These are phyloP conservation scores for Cryptococcus sp. DNA, from an alignment of 1,284 basidiomycete species.

Conservation along the genomic window DNA sequence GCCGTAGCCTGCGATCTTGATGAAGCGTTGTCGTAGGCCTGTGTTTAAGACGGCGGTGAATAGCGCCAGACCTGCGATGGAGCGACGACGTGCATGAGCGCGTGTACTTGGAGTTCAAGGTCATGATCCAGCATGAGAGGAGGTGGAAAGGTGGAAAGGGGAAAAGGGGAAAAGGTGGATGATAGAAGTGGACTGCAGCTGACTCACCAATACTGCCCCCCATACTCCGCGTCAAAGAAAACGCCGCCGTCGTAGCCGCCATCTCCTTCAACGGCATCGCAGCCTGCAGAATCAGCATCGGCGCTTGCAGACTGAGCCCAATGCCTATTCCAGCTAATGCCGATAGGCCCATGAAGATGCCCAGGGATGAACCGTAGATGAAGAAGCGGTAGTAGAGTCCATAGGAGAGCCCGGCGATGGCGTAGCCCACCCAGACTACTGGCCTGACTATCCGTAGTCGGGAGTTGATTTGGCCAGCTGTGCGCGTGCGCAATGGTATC, in stretches of 20 bases:
- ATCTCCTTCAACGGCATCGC: constrained; percentile 52
- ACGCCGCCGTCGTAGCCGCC: constrained; percentile 48
- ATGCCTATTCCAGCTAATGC: constrained; percentile 32
- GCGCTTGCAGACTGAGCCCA: constrained; percentile 36
- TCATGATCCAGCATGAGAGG: background rate
- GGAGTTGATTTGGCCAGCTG: constrained; percentile 40
- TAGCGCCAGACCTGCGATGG: constrained; percentile 31
- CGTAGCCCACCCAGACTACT: constrained; percentile 45
- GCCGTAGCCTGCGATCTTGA: constrained; percentile 37
- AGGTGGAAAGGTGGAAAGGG: background rate
- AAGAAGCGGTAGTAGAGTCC: constrained; percentile 36
- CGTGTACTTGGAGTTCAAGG: background rate
- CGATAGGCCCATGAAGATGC: constrained; percentile 31
- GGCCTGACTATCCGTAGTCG: constrained; percentile 42
- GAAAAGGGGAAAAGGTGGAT: constrained; percentile 10
- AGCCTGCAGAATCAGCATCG: constrained; percentile 46
- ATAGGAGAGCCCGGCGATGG: constrained; percentile 31
- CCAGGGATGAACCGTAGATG: constrained; percentile 23
- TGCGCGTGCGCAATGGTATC: background rate
- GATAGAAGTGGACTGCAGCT: background rate
- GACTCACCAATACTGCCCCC: constrained; percentile 42
- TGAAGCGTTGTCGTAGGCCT: constrained; percentile 37
- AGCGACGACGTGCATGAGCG: no score
- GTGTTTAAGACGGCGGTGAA: constrained; percentile 48
- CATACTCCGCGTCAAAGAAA: constrained; percentile 37